phyloP scores from a whole-genome alignment of 2,329 filamentous ascomycete genomes.

The Diplodia corticola region DNA sequence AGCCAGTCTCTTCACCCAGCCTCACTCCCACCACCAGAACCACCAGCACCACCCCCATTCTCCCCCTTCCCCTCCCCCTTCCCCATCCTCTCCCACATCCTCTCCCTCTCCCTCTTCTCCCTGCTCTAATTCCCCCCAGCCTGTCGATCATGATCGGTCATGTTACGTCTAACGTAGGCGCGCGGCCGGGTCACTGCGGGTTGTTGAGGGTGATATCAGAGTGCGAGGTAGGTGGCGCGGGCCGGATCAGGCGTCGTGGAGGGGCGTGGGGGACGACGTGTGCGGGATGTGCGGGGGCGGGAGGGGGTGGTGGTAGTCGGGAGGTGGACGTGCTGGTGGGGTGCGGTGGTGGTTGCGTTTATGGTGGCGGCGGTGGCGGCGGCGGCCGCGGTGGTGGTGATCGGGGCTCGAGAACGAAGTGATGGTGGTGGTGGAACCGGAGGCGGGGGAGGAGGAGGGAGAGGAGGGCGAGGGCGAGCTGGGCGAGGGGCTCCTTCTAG shows the following conservation, averaged over 20 bases:
- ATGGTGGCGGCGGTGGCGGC: background rate
- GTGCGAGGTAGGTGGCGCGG: conserved; percentile 13
- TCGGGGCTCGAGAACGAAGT: too few species aligned
- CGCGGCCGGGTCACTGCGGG: background rate
- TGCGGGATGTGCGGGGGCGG: background rate
- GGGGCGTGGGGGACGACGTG: background rate
- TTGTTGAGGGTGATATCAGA: conserved; percentile 20
- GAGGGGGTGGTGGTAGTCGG: background rate
- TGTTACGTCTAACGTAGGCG: too few species aligned
- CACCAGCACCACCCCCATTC: background rate
- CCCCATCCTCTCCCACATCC: background rate
- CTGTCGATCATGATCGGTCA: too few species aligned
- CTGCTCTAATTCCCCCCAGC: too few species aligned
- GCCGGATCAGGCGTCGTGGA: conserved; percentile 5
- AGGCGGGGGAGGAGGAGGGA: background rate
- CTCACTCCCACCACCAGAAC: background rate
- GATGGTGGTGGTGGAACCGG: too few species aligned
- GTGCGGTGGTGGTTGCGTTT: background rate
- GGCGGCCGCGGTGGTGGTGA: too few species aligned
- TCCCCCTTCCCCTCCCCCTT: background rate
- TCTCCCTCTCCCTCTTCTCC: background rate
- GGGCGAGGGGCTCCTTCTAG: background rate
- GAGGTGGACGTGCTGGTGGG: too few species aligned
- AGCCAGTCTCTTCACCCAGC: too few species aligned
- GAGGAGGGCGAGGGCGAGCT: background rate